Conservation (phyloP, 2,329 filamentous ascomycete genomes). For the Fusarium abutilonis region DNA sequence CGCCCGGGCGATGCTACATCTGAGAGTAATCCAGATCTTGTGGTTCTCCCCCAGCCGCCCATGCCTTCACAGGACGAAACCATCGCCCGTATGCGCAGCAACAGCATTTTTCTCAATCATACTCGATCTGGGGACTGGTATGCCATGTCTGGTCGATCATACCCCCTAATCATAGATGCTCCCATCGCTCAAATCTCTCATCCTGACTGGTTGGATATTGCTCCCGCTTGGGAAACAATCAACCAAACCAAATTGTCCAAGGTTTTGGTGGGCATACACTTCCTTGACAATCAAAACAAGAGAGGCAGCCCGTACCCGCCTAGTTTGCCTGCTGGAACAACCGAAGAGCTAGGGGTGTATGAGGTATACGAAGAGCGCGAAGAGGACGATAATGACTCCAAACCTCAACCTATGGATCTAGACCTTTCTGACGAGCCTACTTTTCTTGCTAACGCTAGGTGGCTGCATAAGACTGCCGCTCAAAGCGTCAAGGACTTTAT, state of each 20-base stretch:
- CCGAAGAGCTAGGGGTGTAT: conserved; percentile 33
- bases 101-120: conserved; percentile 84
- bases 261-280: conserved; percentile 77
- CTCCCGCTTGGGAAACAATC: conserved; percentile 53
- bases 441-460: conserved; percentile 61
- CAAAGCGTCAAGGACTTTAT: conserved; percentile 65
- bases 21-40: conserved; percentile 77
- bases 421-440: conserved; percentile 51
- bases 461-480: conserved; percentile 60
- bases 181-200: conserved; percentile 58
- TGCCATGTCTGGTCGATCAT: conserved; percentile 85
- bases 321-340: conserved; percentile 51
- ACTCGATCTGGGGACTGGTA: conserved; percentile 92
- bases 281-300: conserved; percentile 57
- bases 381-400: conserved; percentile 50
- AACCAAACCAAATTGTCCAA: conserved; percentile 62
- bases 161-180: conserved; percentile 83
- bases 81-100: conserved; percentile 63
- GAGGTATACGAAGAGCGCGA: conserved; percentile 28
- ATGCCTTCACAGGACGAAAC: conserved; percentile 66
- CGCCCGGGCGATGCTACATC: conserved; percentile 71
- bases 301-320: conserved; percentile 50
- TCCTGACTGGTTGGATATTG: conserved; percentile 60
- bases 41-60: conserved; percentile 86
- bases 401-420: conserved; percentile 42